Conservation (phyloP, 2,329 filamentous ascomycete genomes). For the Hypocrella siamensis region DNA sequence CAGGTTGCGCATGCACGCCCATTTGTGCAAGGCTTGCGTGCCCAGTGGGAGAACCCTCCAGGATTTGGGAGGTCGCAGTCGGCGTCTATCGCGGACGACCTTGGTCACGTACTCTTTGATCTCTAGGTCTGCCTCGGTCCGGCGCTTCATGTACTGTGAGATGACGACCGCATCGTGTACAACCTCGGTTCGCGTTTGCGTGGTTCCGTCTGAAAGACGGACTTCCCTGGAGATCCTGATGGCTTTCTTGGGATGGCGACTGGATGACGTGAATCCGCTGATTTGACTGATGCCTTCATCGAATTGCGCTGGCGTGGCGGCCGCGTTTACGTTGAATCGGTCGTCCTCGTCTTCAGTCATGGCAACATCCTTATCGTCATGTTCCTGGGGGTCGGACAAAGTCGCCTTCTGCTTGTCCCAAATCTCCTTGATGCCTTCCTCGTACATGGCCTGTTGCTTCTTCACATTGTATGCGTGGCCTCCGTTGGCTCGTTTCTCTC, state of each 20-base stretch:
- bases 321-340: constrained; percentile 55
- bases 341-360: constrained; percentile 47
- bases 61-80: constrained; percentile 3
- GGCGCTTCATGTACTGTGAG: constrained; percentile 69
- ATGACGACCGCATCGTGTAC: constrained; percentile 77
- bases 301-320: constrained; percentile 47
- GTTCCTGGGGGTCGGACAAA: constrained; percentile 56
- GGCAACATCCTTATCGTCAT: constrained; percentile 44
- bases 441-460: constrained; percentile 81
- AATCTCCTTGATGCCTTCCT: constrained; percentile 77
- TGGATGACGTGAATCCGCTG: constrained; percentile 49
- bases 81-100: constrained; percentile 3
- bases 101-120: constrained; percentile 49
- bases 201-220: constrained; percentile 27
- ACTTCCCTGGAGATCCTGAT: constrained; percentile 57
- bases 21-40: constrained; percentile 8
- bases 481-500: constrained; percentile 75
- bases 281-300: constrained; percentile 75
- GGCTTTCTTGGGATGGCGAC: constrained; percentile 51
- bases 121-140: constrained; percentile 54
- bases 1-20: constrained; percentile 7
- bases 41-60: constrained; percentile 7
- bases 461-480: constrained; percentile 97
- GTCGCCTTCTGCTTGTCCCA: constrained; percentile 80
- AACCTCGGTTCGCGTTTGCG: constrained; percentile 48